Evolutionary conservation across 163 green algal genomes (phyloP), one percentile per base, ranked within the genome.

Genomic region (Chlamydomonas reinhardtii): DNA sequence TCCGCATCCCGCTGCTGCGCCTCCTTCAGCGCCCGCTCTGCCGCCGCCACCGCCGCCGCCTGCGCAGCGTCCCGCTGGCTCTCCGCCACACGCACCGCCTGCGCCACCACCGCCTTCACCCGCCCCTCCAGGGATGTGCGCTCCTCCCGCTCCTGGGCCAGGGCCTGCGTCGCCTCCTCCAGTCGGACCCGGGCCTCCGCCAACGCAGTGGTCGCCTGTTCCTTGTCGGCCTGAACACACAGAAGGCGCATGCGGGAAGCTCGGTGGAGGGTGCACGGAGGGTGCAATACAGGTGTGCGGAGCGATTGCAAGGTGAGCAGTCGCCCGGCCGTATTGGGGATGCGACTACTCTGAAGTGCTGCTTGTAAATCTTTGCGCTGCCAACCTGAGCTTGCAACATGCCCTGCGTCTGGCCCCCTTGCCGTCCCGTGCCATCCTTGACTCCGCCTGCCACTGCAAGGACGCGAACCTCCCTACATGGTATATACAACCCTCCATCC

Each of bases 51-150:
- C 35, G 80, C 80, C 4, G 69, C 80, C 56, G 80, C 80, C 80
- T 86, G 80, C 69, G 70, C 80, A 3, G 80, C 80, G 56, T 86
- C 80, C 35, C 80, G 69, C 80, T 86, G 80, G 16, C 31, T 61
- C 80, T 86, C 80, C 32, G 69, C 69, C 48, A 52, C 80, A 15
- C 35, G 34, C 70, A 86, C 80, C 29, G 80, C 80, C 70, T 79
- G 35, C 54, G 69, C 54, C 54, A 79, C 35, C 34, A 61, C 70
- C 29, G 56, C 34, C 52, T 70, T 48, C 80, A 86, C 29, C 17
- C 80, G 79, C n/a, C 39, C 54, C 54, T 86, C 80, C 54, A 54
- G 19, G 6, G 64, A 56, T 27, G 27, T 35, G 35, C 56, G 34
- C 20, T 25, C 35, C 48, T 52, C 32, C 24, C 19, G 70, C 70